These are phyloP conservation scores for Sclerotinia spermophila DNA, from an alignment of 2,329 filamentous ascomycete genomes.

Conservation along the genomic window DNA sequence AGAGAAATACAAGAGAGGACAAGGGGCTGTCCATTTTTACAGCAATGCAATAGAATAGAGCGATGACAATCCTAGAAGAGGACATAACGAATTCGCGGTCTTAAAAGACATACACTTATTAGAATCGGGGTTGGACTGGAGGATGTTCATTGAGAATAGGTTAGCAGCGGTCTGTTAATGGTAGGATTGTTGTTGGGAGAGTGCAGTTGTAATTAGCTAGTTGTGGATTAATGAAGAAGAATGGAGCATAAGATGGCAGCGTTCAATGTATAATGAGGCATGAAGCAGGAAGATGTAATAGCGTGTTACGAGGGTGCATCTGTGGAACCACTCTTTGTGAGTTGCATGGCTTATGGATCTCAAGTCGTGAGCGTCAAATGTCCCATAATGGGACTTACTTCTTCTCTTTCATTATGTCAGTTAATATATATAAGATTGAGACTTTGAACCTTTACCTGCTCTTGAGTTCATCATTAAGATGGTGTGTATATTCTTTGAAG, in stretches of 20 bases:
- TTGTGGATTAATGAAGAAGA: neutral
- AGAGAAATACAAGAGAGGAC: neutral
- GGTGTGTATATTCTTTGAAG: slow-evolving; percentile 17
- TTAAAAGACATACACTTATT: neutral
- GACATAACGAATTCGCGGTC: neutral
- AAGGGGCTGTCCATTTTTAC: neutral
- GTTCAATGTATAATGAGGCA: neutral
- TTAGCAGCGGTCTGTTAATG: neutral
- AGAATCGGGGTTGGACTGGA: neutral
- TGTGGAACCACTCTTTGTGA: too few relatives aligned
- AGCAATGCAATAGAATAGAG: neutral
- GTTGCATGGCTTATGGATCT: too few relatives aligned
- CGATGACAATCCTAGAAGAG: neutral
- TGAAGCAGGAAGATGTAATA: neutral
- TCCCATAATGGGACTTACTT: accelerated
- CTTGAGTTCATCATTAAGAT: neutral
- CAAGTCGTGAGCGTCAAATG: neutral
- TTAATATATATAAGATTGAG: neutral
- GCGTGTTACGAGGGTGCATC: neutral
- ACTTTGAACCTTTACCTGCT: neutral
- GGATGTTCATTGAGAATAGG: neutral
- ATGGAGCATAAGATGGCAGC: neutral
- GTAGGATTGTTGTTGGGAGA: neutral
- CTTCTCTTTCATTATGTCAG: neutral
- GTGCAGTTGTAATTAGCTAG: neutral